phyloP scores from a whole-genome alignment of 2,329 filamentous ascomycete species.

The Botrytis aclada region DNA sequence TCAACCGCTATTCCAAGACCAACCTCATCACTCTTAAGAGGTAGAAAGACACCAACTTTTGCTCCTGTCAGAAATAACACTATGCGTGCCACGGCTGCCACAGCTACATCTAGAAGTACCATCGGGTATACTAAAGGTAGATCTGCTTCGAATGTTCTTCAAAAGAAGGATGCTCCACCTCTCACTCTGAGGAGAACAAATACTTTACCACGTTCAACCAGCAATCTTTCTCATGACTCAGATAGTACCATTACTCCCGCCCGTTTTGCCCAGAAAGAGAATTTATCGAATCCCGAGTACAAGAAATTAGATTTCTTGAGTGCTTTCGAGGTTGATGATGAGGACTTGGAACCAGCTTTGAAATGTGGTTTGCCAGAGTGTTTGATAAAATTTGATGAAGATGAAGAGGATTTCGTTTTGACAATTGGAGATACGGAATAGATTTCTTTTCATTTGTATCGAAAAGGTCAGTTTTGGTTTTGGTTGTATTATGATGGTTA shows the following conservation, averaged over 20 bases:
- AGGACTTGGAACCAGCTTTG: conserved; percentile 39
- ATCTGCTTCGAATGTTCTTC: conserved; percentile 44
- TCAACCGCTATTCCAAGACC: conserved; percentile 37
- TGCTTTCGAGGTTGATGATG: conserved; percentile 53
- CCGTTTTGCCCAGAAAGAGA: conserved; percentile 40
- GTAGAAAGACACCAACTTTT: conserved; percentile 41
- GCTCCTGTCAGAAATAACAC: conserved; percentile 44
- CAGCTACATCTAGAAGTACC: conserved; percentile 72
- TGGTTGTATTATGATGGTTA: conserved; percentile 2
- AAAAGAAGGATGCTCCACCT: conserved; percentile 19
- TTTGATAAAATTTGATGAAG: conserved; percentile 40
- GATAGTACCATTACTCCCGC: conserved; percentile 50
- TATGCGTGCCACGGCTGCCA: conserved; percentile 58
- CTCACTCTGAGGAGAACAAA: conserved; percentile 16
- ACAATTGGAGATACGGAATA: conserved; percentile 39
- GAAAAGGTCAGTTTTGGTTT: neutral
- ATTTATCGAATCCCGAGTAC: conserved; percentile 36
- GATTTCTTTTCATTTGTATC: neutral
- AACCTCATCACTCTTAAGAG: conserved; percentile 31
- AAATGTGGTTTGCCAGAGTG: conserved; percentile 33
- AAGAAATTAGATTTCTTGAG: conserved; percentile 53
- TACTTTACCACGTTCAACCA: conserved; percentile 28
- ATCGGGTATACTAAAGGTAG: conserved; percentile 83
- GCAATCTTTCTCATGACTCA: conserved; percentile 41
- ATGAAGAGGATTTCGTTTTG: conserved; percentile 55